Conservation (phyloP, 2,329 filamentous ascomycete species). For the Ambrosiella xylebori region DNA sequence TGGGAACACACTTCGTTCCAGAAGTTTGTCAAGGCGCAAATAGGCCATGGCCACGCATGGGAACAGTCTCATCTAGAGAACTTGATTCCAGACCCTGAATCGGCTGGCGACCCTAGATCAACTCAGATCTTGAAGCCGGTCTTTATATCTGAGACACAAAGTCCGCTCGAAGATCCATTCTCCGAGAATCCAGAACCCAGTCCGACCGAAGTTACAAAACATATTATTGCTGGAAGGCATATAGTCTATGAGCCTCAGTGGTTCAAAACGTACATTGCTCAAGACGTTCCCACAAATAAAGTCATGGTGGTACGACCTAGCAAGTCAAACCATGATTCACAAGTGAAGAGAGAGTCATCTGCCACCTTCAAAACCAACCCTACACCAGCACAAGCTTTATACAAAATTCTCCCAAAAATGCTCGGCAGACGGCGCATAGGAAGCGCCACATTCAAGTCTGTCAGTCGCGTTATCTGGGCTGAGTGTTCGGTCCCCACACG, state of each 20-base stretch:
- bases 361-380: not conserved
- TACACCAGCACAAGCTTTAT: not conserved
- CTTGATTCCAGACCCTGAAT: conserved; percentile 17
- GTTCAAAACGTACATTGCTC: not conserved
- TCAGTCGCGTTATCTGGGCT: not conserved
- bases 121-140: not conserved
- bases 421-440: not conserved
- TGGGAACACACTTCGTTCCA: conserved; percentile 32
- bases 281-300: not conserved
- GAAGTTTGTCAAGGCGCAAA: conserved; percentile 26
- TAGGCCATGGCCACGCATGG: not conserved
- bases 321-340: not conserved
- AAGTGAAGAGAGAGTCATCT: not conserved
- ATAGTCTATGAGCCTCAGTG: not conserved
- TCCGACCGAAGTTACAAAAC: not conserved
- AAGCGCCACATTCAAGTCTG: not conserved
- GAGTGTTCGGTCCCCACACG: conserved; percentile 2
- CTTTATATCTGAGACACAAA: not conserved
- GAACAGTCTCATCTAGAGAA: conserved; percentile 7
- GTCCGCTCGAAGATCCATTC: not conserved
- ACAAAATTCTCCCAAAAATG: conserved; percentile 1
- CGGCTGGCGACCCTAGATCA: conserved; percentile 3
- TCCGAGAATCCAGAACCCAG: not conserved
- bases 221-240: not conserved
- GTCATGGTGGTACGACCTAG: not conserved